Base-by-base conservation (phyloP, 176 grass and related monocot species). In the Triticum dicoccoides region DNA sequence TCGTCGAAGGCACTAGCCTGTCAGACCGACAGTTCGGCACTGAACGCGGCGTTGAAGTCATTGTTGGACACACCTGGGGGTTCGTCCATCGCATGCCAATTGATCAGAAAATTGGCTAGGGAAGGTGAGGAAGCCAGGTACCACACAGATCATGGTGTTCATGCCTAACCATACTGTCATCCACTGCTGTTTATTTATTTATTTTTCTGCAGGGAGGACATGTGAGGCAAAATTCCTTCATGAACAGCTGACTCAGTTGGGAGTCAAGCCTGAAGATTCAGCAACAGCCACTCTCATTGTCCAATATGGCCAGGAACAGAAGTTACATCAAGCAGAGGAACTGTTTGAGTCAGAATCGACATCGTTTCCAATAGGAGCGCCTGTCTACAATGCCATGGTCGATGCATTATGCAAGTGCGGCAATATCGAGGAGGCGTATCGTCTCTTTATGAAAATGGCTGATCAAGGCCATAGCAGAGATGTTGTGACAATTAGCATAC, bases 401-500 rank as follows among this genome's bases (percentile, higher is more conserved):
- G 92, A 93, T 83, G 85, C 83, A 54, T 90, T 91, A 38, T 93
- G 95, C 82, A 98, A 92, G 86, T 89, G 87, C 70, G 87, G 73
- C 30, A 85, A 93, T 88, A 63, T 80, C 64, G 87, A 90, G 15
- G 83, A 90, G 34, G 91, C 95, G 64, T 81, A 91, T 71, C 24
- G 44, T 81, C 85, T 95, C n/a, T 93, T 91, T 62, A 76, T 69
- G 82, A 80, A 91, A 90, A 88, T 89, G 82, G 66, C 69, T 61
- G 47, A 84, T 56, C 83, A 47, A 78, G 87, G 91, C 9, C 58
- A 80, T 80, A 73, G 45, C 24, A 85, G 76, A 68, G 90, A 96
- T 88, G 86, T 71, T 86, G 91, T 98, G 44, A 91, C 93, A 41
- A 63, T 92, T 85, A 96, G 96, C 87, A 98, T 98, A 89, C 90